Evolutionary conservation across 2,329 filamentous ascomycete species (phyloP), one percentile per base, ranked within the genome.

Genomic region (Colletotrichum higginsianum): DNA sequence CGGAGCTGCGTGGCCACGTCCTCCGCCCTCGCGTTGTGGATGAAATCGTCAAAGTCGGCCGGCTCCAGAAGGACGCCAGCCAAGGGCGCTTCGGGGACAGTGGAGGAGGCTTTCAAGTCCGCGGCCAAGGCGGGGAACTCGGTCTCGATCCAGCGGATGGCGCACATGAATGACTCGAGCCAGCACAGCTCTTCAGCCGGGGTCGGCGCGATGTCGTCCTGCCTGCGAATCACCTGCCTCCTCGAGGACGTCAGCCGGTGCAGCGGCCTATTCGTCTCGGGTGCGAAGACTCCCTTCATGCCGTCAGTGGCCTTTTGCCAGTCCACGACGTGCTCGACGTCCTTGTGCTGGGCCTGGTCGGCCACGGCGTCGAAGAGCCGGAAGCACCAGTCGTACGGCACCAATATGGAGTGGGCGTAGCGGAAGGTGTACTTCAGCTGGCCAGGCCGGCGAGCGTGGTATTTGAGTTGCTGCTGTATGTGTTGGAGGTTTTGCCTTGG

Each of bases 121-220:
- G 23, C 50, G 12, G 49, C 50, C 23, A 42, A 18, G 2, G 11
- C 3, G 38, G 50, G 18, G 7, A 44, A 35, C 6, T 46, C 35
- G 1, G n/a, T n/a, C 40, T 56, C 61, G 15, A 64, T 64, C 18
- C 50, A 42, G 30, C 56, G 40, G 50, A 64, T 18, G 38, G 38
- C 40, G 16, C 49, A 50, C 16, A 64, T 38, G 15, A 64, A 64
- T 2, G 61, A 53, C n/a, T 64, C 61, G 16, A 64, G 61, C 50
- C 61, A 64, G 16, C 15, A 49, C 5, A 64, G 12, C 50, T 64
- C 61, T 18, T 53, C 12, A 8, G 23, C 26, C 35, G 26, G 18
- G 35, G 26, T 56, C 3, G 53, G 53, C 18, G n/a, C n/a, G 30
- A n/a, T 12, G 30, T 56, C 18, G 16, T 40, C n/a, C 2, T 21